A percentile compares a stretch with the other conserved stretches of the same genome.
These are phyloP conservation scores for Galeopsis tetrahit DNA, from an alignment of 257 asterid species.

Conservation along the genomic window DNA sequence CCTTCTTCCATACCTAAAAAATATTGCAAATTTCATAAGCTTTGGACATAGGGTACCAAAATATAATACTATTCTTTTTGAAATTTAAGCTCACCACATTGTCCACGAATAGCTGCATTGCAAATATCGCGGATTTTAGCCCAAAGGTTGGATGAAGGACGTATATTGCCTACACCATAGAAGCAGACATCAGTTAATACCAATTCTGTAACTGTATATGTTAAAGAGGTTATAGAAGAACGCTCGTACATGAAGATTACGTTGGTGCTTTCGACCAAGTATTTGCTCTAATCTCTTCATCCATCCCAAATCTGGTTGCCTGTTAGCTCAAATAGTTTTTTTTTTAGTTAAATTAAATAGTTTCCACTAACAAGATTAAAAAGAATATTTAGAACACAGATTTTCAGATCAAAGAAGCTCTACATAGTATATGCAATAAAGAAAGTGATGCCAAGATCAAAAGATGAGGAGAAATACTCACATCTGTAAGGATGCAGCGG, in stretches of 20 bases:
- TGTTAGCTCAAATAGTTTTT: constrained; percentile 39
- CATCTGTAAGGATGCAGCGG: constrained; percentile 92
- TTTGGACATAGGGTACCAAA: constrained; percentile 6
- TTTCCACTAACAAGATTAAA: background rate
- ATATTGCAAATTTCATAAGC: background rate
- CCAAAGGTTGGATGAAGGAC: constrained; percentile 96
- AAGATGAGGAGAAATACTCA: constrained; percentile 42
- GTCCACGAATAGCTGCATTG: constrained; percentile 79
- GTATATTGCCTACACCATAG: constrained; percentile 69
- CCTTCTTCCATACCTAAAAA: constrained; percentile 92
- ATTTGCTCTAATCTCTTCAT: constrained; percentile 89
- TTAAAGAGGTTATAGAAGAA: background rate
- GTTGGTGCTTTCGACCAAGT: constrained; percentile 95
- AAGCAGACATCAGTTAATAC: constrained; percentile 18
- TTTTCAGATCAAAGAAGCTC: constrained; percentile 5
- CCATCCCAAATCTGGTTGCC: constrained; percentile 99
- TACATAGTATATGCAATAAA: background rate
- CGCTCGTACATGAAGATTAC: constrained; percentile 79
- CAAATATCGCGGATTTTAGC: constrained; percentile 81
- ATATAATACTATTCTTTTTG: background rate
- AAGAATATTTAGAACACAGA: background rate
- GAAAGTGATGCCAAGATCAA: constrained; percentile 7
- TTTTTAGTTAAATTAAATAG: background rate
- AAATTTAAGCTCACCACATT: constrained; percentile 55
- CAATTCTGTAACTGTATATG: background rate